Conservation (phyloP, 108 stramenopile species). For the Hondaea fermentalgiana region DNA sequence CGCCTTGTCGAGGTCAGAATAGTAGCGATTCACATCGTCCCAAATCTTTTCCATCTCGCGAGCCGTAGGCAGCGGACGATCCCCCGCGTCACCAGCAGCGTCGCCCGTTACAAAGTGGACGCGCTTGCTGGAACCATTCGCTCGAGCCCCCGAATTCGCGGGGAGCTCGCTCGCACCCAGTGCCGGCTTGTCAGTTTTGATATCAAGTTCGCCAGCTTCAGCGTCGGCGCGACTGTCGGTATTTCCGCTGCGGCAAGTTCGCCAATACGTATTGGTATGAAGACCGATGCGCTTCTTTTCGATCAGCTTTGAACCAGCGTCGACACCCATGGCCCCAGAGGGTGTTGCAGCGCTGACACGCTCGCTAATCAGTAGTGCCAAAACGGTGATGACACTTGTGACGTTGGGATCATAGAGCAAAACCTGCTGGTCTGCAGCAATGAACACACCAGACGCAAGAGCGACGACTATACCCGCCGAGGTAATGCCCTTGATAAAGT, state of each 20-base stretch:
- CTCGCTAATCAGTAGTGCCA: background rate
- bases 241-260: background rate
- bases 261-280: background rate
- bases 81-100: too few relatives aligned
- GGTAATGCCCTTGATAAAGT: background rate
- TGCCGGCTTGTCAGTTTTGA: too few relatives aligned
- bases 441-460: background rate
- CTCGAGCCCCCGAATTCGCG: background rate
- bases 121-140: too few relatives aligned
- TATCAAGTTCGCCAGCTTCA: too few relatives aligned
- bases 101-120: too few relatives aligned
- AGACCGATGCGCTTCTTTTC: background rate
- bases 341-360: background rate
- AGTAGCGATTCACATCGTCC: background rate
- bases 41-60: background rate
- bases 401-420: background rate
- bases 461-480: background rate
- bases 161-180: background rate
- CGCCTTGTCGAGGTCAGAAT: background rate
- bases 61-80: background rate
- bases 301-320: background rate
- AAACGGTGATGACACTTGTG: background rate
- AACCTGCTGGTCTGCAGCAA: background rate
- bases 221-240: background rate
- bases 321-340: too few relatives aligned